phyloP scores from a whole-genome alignment of 306 rosid genomes.

The Castanea sativa region DNA sequence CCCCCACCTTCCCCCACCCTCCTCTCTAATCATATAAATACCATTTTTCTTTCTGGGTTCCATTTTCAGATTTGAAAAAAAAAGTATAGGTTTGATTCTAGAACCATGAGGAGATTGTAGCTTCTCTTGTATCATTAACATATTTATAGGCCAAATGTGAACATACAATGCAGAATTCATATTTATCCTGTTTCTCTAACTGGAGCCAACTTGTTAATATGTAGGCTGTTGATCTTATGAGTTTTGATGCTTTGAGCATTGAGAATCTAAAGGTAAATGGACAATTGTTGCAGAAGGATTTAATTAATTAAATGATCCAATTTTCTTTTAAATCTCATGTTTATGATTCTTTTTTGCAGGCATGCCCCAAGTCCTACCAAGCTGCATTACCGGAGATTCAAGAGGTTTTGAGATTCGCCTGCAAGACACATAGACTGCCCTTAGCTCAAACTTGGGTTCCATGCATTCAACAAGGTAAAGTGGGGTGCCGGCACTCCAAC shows the following conservation, averaged over 20 bases:
- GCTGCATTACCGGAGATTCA: slow-evolving; percentile 75
- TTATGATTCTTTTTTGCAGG: slow-evolving; percentile 45
- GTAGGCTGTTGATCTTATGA: slow-evolving; percentile 88
- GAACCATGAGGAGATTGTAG: slow-evolving; percentile 10
- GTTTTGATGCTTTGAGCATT: slow-evolving; percentile 49
- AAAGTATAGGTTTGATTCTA: not conserved
- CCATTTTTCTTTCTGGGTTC: not conserved
- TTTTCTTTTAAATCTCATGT: slow-evolving; percentile 16
- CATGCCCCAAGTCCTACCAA: slow-evolving; percentile 44
- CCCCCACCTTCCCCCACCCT: no score
- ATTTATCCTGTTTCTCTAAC: slow-evolving; percentile 21
- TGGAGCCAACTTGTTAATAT: slow-evolving; percentile 28
- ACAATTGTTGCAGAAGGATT: slow-evolving; percentile 14
- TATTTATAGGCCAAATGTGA: slow-evolving; percentile 13
- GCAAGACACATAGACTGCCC: slow-evolving; percentile 77
- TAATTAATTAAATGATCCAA: slow-evolving; percentile 13
- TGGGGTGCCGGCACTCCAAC: slow-evolving; percentile 77
- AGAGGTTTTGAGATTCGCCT: slow-evolving; percentile 70
- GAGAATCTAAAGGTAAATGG: slow-evolving; percentile 55
- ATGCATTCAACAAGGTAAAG: slow-evolving; percentile 76
- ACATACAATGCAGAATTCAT: not conserved
- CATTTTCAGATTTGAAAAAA: not conserved
- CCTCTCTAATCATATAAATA: no score
- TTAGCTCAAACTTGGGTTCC: slow-evolving; percentile 93
- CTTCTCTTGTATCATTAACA: slow-evolving; percentile 2